These are phyloP conservation scores for Xanthoconium stramineum DNA, from an alignment of 768 basidiomycete species.

Conservation along the genomic window DNA sequence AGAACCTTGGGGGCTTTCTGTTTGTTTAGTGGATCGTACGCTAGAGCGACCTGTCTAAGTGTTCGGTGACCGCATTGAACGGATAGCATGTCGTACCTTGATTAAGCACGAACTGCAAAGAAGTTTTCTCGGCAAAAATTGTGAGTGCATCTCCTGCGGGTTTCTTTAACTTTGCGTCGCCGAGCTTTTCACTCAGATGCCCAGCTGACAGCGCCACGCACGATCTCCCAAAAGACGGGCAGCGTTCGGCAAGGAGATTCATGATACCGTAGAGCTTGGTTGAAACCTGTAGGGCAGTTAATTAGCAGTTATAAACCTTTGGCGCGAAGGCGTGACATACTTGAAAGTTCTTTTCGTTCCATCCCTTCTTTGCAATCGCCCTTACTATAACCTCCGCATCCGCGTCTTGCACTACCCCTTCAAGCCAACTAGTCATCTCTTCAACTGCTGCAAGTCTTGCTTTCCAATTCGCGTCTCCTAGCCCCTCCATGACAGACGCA, in stretches of 20 bases:
- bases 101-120: constrained; percentile 87
- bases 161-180: constrained; percentile 95
- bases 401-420: constrained; percentile 56
- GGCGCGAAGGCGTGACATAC: constrained; percentile 36
- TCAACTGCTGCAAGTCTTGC: constrained; percentile 82
- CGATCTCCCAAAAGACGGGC: constrained; percentile 80
- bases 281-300: constrained; percentile 61
- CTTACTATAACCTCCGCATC: constrained; percentile 90
- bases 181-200: constrained; percentile 90
- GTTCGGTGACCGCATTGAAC: constrained; percentile 9
- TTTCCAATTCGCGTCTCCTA: constrained; percentile 95
- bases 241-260: constrained; percentile 65
- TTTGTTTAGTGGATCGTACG: constrained; percentile 89
- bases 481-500: constrained; percentile 58
- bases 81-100: constrained; percentile 59
- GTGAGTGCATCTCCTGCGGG: constrained; percentile 87
- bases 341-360: constrained; percentile 99
- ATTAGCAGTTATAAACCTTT: constrained; percentile 8
- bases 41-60: constrained; percentile 39
- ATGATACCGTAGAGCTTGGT: constrained; percentile 84
- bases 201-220: constrained; percentile 78
- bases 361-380: constrained; percentile 87
- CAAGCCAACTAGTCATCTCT: constrained; percentile 81
- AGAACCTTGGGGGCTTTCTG: constrained; percentile 98
- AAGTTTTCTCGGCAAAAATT: constrained; percentile 86